Percentiles rank a stretch among this genome's conserved stretches.
Evolutionary conservation across 306 rosid species (phyloP).

Genomic region (Rubus idaeus): DNA sequence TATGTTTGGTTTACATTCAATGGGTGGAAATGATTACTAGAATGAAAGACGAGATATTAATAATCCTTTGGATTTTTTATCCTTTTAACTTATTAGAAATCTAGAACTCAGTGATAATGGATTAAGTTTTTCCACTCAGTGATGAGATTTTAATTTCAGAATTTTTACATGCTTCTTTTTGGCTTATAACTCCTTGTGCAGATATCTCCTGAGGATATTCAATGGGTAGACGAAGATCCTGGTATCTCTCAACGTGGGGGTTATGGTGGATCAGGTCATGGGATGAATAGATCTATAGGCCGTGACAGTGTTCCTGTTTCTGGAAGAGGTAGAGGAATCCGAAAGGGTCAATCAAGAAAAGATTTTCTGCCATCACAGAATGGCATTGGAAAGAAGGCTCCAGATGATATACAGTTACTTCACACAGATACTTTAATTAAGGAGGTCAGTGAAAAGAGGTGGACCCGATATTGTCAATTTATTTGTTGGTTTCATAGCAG

Average conservation of each 20-base stretch:
- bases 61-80: not conserved
- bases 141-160: not conserved
- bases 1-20: not conserved
- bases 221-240: conserved; percentile 91
- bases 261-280: conserved; percentile 62
- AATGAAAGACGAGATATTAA: not conserved
- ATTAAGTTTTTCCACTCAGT: not conserved
- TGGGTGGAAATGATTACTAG: not conserved
- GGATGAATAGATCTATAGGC: conserved; percentile 56
- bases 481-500: conserved; percentile 19
- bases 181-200: conserved; percentile 35
- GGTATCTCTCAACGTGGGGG: conserved; percentile 65
- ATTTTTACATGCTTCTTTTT: conserved; percentile 25
- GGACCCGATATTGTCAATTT: conserved; percentile 4
- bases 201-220: conserved; percentile 87
- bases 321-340: conserved; percentile 82
- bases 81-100: not conserved
- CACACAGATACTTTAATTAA: conserved; percentile 78
- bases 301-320: conserved; percentile 57
- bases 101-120: not conserved
- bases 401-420: conserved; percentile 75
- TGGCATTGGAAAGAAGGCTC: conserved; percentile 72
- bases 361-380: conserved; percentile 71
- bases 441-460: conserved; percentile 54
- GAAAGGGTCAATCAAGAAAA: conserved; percentile 68